Percentiles rank a stretch among this genome's conserved stretches.
Evolutionary conservation across 208 protist species (phyloP).

Genomic region (Leishmania amazonensis): DNA sequence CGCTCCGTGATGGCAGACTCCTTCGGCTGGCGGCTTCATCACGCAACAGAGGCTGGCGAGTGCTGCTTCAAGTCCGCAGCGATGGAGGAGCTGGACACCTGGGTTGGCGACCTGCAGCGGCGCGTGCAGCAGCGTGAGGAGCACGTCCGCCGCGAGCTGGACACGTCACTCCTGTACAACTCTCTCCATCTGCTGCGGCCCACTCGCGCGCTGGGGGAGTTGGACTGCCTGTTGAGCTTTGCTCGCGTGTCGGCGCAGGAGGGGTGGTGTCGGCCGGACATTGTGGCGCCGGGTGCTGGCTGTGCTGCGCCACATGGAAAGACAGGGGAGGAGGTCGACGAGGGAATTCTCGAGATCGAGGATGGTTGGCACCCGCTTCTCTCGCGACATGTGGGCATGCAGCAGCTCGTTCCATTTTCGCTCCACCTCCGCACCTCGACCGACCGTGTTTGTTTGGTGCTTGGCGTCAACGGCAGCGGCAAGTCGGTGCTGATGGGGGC

Average conservation of each 20-base stretch:
- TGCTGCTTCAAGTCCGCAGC: constrained; percentile 72
- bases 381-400: constrained; percentile 32
- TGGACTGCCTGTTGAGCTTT: constrained; percentile 83
- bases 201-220: constrained; percentile 50
- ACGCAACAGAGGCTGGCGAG: constrained; percentile 28
- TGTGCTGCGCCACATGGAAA: neutral
- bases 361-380: constrained; percentile 80
- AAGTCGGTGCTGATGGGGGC: constrained; percentile 94
- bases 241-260: constrained; percentile 63
- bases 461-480: constrained; percentile 89
- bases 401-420: constrained; percentile 60
- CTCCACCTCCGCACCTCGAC: constrained; percentile 28
- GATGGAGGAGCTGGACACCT: constrained; percentile 67
- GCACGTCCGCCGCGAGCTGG: constrained; percentile 57
- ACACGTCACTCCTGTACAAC: constrained; percentile 60
- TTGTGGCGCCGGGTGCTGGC: constrained; percentile 7
- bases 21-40: constrained; percentile 45
- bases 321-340: constrained; percentile 6
- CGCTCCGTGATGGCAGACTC: constrained; percentile 23
- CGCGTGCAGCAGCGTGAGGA: constrained; percentile 66
- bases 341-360: constrained; percentile 56
- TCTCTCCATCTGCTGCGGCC: constrained; percentile 67
- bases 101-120: constrained; percentile 74
- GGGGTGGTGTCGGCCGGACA: constrained; percentile 59
- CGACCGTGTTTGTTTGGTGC: constrained; percentile 71